Base-by-base conservation (phyloP, 2,329 filamentous ascomycete species). In the Colletotrichum orbiculare region DNA sequence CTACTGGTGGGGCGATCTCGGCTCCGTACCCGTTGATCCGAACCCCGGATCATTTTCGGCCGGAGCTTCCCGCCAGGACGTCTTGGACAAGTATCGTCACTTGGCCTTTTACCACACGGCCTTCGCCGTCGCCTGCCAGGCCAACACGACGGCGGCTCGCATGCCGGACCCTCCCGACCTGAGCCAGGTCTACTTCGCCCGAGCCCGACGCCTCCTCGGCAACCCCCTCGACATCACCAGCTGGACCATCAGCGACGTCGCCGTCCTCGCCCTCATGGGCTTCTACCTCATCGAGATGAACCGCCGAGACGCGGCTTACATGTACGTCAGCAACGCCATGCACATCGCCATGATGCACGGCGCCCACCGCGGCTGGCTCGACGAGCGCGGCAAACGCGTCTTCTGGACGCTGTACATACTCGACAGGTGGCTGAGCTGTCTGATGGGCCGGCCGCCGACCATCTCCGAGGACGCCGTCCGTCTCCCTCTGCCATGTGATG, bases 371-470 rank as follows among this genome's bases (percentile, higher is more conserved):
- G 81, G 80, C 4, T 78, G 75, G 68, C 72, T 77, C 3, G 77
- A 82, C 46, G 82, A 85, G 68, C 71, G 71, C 25, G 78, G 77
- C 2, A 83, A 81, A 67, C 74, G 83, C 41, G 74, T 81, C 6
- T 85, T 85, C 59, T 85, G 83, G 83, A 85, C 82, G 0, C 74
- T 85, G 2, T 85, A 83, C 60, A 76, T 82, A n/a, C 71, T 85
- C 12, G 82, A 85, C 67, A 76, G 82, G 49, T 84, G 75, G 73
- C 67, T 85, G 46, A 81, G 82, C 65, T 83, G 81, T 60, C 73
- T 85, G 5, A 82, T 83, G 75, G 83, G 83, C 6, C 77, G 83
- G 12, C 82, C 83, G 1, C 79, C 82, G 0, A 76, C 77, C 2
- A 79, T 83, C 11, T 74, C 76, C 39, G 81, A 85, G 46, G 81